Evolutionary conservation across 225 moss, liverwort and hornwort genomes (phyloP).

Genomic region (Polytrichum commune): DNA sequence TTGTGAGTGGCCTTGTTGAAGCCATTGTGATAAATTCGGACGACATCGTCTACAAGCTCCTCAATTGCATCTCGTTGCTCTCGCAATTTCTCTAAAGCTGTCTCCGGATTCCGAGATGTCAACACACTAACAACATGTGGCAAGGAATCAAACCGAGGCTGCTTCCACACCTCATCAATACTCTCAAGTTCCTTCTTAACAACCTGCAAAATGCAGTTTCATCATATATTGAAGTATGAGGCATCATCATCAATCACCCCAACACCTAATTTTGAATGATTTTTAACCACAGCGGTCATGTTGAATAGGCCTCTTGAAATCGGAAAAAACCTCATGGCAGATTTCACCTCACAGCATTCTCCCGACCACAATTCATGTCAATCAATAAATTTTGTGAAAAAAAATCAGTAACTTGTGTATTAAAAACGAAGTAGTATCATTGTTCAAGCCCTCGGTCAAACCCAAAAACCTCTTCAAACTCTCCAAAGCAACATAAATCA

Average conservation of each 20-base stretch:
- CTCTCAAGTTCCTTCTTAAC: slow-evolving; percentile 84
- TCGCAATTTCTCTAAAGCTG: slow-evolving; percentile 74
- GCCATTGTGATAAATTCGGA: slow-evolving; percentile 94
- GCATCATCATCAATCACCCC: background rate
- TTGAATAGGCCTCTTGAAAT: background rate
- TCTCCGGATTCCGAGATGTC: slow-evolving; percentile 84
- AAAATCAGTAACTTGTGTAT: too few relatives aligned
- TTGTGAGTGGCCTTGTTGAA: slow-evolving; percentile 91
- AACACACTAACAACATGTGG: slow-evolving; percentile 93
- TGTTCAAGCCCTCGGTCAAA: too few relatives aligned
- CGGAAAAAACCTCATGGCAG: too few relatives aligned
- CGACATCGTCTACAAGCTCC: slow-evolving; percentile 97
- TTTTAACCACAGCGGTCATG: slow-evolving; percentile 7
- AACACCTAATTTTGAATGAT: slow-evolving; percentile 6
- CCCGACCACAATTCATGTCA: background rate
- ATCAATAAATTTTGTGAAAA: background rate
- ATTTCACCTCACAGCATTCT: background rate
- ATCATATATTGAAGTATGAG: background rate
- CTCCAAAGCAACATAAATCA: too few relatives aligned
- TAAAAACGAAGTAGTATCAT: too few relatives aligned
- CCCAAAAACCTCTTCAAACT: too few relatives aligned
- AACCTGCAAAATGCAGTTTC: slow-evolving; percentile 46
- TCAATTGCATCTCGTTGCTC: slow-evolving; percentile 94
- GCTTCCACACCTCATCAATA: slow-evolving; percentile 96
- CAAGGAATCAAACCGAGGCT: slow-evolving; percentile 93